Conservation (phyloP, 768 basidiomycete genomes). For the Termitomyces sp. region DNA sequence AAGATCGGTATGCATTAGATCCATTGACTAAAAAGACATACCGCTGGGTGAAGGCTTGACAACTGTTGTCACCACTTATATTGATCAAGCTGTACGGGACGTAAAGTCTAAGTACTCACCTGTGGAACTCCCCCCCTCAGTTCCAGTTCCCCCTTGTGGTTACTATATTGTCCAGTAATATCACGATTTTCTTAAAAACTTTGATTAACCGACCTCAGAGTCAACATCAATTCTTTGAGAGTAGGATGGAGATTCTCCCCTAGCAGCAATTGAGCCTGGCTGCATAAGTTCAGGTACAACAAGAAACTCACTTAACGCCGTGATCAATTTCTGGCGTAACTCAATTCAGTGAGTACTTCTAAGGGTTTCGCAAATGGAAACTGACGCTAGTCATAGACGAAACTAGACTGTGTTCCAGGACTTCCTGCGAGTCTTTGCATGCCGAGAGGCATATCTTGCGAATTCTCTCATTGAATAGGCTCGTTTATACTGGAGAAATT, state of each 20-base stretch:
- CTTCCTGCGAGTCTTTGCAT: conserved; percentile 1
- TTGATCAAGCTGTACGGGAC: neutral
- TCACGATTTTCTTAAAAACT: too few species aligned
- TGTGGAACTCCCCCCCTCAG: neutral
- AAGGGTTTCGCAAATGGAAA: neutral
- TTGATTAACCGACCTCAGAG: neutral
- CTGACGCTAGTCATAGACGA: neutral
- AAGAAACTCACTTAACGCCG: neutral
- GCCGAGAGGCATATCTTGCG: conserved; percentile 2
- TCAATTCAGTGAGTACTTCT: neutral
- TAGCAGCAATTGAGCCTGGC: neutral
- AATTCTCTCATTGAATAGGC: neutral
- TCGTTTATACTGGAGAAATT: neutral
- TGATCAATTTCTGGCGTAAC: neutral
- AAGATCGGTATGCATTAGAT: neutral
- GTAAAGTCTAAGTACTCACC: neutral
- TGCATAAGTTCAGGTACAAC: neutral
- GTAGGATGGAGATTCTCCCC: neutral
- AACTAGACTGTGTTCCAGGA: neutral
- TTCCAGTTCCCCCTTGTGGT: neutral
- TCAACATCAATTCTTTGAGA: neutral
- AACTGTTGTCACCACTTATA: neutral
- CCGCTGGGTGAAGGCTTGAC: conserved; percentile 2
- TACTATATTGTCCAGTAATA: neutral
- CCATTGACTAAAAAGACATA: neutral